Evolutionary conservation across 108 stramenopile genomes (phyloP).

Genomic region (Asterionellopsis glacialis): DNA sequence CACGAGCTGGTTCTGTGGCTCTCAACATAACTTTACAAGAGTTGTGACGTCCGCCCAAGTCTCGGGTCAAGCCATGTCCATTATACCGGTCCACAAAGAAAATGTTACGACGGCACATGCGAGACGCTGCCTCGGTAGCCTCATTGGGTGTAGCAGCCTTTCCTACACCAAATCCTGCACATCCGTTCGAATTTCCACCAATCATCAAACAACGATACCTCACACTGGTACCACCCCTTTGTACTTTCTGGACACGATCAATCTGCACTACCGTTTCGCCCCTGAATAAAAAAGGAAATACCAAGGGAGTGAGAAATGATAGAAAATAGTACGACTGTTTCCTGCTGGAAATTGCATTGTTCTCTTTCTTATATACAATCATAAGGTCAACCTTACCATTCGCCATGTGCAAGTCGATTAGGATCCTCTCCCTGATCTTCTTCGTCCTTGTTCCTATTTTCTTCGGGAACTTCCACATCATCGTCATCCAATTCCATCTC

Average conservation of each 20-base stretch:
- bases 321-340: no score
- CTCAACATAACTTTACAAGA: slow-evolving; percentile 78
- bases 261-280: slow-evolving; percentile 77
- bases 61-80: slow-evolving; percentile 59
- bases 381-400: slow-evolving; percentile 42
- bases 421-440: slow-evolving; percentile 31
- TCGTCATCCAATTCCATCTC: slow-evolving; percentile 21
- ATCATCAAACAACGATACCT: slow-evolving; percentile 88
- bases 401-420: slow-evolving; percentile 48
- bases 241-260: slow-evolving; percentile 86
- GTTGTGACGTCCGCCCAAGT: slow-evolving; percentile 86
- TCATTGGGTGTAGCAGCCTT: slow-evolving; percentile 85
- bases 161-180: slow-evolving; percentile 93
- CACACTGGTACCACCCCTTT: slow-evolving; percentile 87
- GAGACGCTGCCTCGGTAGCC: slow-evolving; percentile 71
- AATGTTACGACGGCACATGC: slow-evolving; percentile 78
- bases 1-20: slow-evolving; percentile 56
- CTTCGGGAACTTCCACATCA: slow-evolving; percentile 2
- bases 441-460: slow-evolving; percentile 7
- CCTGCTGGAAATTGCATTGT: no score
- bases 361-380: no score
- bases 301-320: no score
- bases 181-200: slow-evolving; percentile 92
- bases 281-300: slow-evolving; percentile 23
- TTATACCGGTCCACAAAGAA: slow-evolving; percentile 89